Base-by-base conservation (phyloP, 192 early-diverging fungal species). In the Gaertneriomyces semiglobifer region DNA sequence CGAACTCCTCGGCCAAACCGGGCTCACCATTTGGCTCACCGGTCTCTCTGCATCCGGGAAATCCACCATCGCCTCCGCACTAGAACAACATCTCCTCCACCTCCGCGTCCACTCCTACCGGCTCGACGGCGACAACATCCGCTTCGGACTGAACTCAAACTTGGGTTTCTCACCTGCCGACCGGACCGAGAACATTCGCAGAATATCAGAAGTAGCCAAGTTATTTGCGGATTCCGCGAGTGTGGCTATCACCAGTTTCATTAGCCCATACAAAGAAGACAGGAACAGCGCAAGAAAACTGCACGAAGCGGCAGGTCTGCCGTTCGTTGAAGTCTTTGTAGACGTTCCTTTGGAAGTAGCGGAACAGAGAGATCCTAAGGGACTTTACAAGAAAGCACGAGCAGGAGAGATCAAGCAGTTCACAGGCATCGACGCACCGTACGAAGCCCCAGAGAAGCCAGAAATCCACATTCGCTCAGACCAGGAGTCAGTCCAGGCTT, bases 111-210 rank as follows among this genome's bases (percentile, higher is more conserved):
- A 78, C n/a, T 86, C 88, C 38, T 97, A 97, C 77, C 88, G 94
- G 20, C 85, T 97, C 59, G 94, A 97, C 69, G 94, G 94, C 46
- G 94, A 97, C 81, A 97, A 97, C 77, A 90, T 97, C 56, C 88
- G 94, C n/a, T 97, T 97, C 67, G 94, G 94, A 25, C 77, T 97
- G 47, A 97, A 97, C 85, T 95, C 93, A 79, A 90, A 94, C 74
- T 79, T 96, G 20, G 91, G 92, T 38, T 96, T 94, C 69, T 90
- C 90, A 55, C 90, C 90, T 52, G 88, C 89, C 52, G 94, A 93
- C 65, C 88, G 94, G 56, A 88, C 88, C 1, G 94, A 97, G 71
- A 97, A 97, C 85, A 97, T 97, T 76, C 88, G 94, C 42, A 85
- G 94, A 53, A 94, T 97, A 71, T 85, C 90, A 9, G 94, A 97